Base-by-base conservation (phyloP, 371 early-diverging fungal genomes). In the Mortierella polycephala region DNA sequence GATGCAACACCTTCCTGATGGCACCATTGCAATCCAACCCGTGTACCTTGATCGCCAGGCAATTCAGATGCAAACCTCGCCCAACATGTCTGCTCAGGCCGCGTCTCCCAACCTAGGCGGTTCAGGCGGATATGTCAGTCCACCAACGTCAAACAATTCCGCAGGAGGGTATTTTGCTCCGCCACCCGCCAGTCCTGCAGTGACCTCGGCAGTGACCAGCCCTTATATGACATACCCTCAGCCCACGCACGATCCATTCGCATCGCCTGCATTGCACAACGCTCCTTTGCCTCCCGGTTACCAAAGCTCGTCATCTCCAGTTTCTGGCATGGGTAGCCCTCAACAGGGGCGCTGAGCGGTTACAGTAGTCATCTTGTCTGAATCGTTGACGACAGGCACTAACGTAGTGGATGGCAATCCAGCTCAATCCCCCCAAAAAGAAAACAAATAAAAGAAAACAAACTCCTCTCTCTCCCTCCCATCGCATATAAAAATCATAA, bases 1-100 rank as follows among this genome's bases (percentile, higher is more conserved):
- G 66, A 77, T 77, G 79, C 79, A 77, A n/a, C 79, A 77, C 21
- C 62, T 77, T 2, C 79, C 79, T 16, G 79, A 77, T 40, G 79
- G 79, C 2, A 77, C 79, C 1, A 77, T 77, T 55, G 79, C 79
- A 10, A 72, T 77, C 5, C 79, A 77, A 23, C 79, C 79, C 46
- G 79, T 77, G 20, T 77, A 77, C 21, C 49, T 77, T 12, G 79
- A 77, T 54, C 71, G 67, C 30, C 71, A 71, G 21, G 16, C 71
- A 2, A 12, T 75, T 12, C 71, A 45, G 4, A 64, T 64, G 64
- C 67, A 65, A 23, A 16, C 39, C 7, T 66, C 71, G 3, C 71
- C 71, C 49, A 62, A 58, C 44, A 64, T 69, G 57, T 40, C 50
- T 42, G 52, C 37, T 16, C 9, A 44, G 42, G 16, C 50, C 18